phyloP scores from a whole-genome alignment of 2,329 filamentous ascomycete species.

The Aspergillus hiratsukae region DNA sequence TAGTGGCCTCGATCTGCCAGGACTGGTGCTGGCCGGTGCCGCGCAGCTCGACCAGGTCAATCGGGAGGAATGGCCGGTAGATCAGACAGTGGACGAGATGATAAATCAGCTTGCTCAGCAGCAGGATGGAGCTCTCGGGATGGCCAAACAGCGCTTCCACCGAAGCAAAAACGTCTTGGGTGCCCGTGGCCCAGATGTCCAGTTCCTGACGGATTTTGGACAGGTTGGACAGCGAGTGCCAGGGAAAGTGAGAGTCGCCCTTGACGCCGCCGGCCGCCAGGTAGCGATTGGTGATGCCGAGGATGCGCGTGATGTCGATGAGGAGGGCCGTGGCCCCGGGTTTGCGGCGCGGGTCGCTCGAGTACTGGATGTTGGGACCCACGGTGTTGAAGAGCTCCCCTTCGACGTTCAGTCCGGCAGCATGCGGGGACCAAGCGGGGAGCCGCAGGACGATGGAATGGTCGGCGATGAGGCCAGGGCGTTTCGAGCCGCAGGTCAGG shows the following conservation, averaged over 20 bases:
- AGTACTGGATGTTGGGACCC: slow-evolving; percentile 70
- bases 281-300: slow-evolving; percentile 80
- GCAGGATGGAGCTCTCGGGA: slow-evolving; percentile 69
- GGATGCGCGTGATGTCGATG: slow-evolving; percentile 76
- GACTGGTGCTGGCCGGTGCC: slow-evolving; percentile 80
- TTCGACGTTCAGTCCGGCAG: slow-evolving; percentile 60
- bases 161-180: slow-evolving; percentile 72
- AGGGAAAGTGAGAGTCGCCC: slow-evolving; percentile 84
- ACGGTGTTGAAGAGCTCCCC: slow-evolving; percentile 78
- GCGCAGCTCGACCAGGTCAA: slow-evolving; percentile 75
- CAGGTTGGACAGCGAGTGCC: slow-evolving; percentile 79
- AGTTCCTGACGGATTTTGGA: slow-evolving; percentile 83
- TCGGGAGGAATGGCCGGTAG: slow-evolving; percentile 80
- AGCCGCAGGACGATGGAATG: slow-evolving; percentile 70
- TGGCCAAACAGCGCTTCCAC: slow-evolving; percentile 72
- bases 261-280: slow-evolving; percentile 81
- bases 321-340: slow-evolving; percentile 76
- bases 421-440: slow-evolving; percentile 66
- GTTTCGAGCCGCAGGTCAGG: slow-evolving; percentile 71
- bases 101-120: slow-evolving; percentile 81
- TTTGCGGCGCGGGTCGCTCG: slow-evolving; percentile 64
- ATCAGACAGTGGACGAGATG: slow-evolving; percentile 83
- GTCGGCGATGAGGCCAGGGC: slow-evolving; percentile 75
- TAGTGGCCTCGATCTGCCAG: slow-evolving; percentile 89
- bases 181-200: slow-evolving; percentile 78